Evolutionary conservation across 1,284 basidiomycete species (phyloP).

Genomic region (Rhodotorula mucilaginosa): DNA sequence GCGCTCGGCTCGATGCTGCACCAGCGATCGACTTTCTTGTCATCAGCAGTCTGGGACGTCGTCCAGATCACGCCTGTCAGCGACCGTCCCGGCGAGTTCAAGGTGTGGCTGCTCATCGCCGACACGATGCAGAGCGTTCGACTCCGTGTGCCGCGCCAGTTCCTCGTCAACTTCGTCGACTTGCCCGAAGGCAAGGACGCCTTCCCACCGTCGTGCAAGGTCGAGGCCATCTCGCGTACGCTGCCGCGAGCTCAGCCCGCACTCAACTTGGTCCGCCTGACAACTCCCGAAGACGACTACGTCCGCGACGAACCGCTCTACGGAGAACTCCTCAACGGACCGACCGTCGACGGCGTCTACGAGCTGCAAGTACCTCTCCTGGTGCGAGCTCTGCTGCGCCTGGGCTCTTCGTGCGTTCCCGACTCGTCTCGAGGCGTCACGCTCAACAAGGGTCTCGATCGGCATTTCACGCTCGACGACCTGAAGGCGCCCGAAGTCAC

Average conservation of each 20-base stretch:
- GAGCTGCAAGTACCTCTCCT: slow-evolving; percentile 88
- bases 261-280: slow-evolving; percentile 77
- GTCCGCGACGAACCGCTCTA: slow-evolving; percentile 85
- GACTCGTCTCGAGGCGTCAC: slow-evolving; percentile 65
- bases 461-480: slow-evolving; percentile 81
- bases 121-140: slow-evolving; percentile 74
- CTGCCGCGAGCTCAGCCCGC: slow-evolving; percentile 77
- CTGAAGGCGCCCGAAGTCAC: slow-evolving; percentile 65
- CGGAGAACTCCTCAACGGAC: slow-evolving; percentile 85
- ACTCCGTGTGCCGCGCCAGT: slow-evolving; percentile 61
- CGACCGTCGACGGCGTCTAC: slow-evolving; percentile 92
- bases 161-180: slow-evolving; percentile 38
- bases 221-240: slow-evolving; percentile 70
- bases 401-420: slow-evolving; percentile 79
- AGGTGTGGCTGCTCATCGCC: slow-evolving; percentile 84
- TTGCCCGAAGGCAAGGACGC: slow-evolving; percentile 58
- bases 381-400: slow-evolving; percentile 74
- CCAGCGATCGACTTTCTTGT: slow-evolving; percentile 62
- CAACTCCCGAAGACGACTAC: slow-evolving; percentile 79
- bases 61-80: slow-evolving; percentile 72
- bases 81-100: slow-evolving; percentile 73
- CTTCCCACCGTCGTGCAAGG: slow-evolving; percentile 67
- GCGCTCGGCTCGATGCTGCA: slow-evolving; percentile 67
- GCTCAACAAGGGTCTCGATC: slow-evolving; percentile 77
- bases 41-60: slow-evolving; percentile 82